These are phyloP conservation scores for Pseudocercospora vitis DNA, from an alignment of 2,329 filamentous ascomycete genomes.

Conservation along the genomic window DNA sequence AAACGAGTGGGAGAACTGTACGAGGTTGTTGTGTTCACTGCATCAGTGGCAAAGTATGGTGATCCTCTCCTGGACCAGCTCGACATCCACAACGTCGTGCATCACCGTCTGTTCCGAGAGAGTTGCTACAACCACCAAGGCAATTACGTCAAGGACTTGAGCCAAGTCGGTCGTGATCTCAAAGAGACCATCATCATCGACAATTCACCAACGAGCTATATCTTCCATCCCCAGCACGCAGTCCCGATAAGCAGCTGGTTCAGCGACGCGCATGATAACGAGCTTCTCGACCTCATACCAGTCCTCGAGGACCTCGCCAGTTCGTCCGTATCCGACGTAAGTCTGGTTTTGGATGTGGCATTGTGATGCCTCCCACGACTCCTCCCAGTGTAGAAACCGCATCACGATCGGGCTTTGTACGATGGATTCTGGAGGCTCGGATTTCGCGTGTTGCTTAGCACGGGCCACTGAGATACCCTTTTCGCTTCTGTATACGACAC, in stretches of 20 bases:
- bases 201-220: slow-evolving; percentile 98
- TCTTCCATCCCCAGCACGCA: slow-evolving; percentile 98
- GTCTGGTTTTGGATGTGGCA: slow-evolving; percentile 89
- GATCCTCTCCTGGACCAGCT: slow-evolving; percentile 94
- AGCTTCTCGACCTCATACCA: slow-evolving; percentile 93
- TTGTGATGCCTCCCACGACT: slow-evolving; percentile 46
- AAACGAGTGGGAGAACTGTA: slow-evolving; percentile 96
- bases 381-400: slow-evolving; percentile 2
- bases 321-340: slow-evolving; percentile 87
- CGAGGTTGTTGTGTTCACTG: slow-evolving; percentile 97
- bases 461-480: slow-evolving; percentile 27
- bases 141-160: slow-evolving; percentile 98
- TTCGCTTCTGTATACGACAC: slow-evolving; percentile 23
- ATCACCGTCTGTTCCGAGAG: slow-evolving; percentile 93
- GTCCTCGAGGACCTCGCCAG: slow-evolving; percentile 96
- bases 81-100: slow-evolving; percentile 94
- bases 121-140: slow-evolving; percentile 99
- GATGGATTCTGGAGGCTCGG: slow-evolving; percentile 10
- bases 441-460: slow-evolving; percentile 16
- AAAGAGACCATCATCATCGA: slow-evolving; percentile 99
- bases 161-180: slow-evolving; percentile 91
- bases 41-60: slow-evolving; percentile 98
- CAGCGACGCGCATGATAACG: slow-evolving; percentile 98
- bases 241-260: slow-evolving; percentile 99
- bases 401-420: slow-evolving; percentile 10